These are phyloP conservation scores for Trametes sanguinea DNA, from an alignment of 768 basidiomycete species.

Conservation along the genomic window DNA sequence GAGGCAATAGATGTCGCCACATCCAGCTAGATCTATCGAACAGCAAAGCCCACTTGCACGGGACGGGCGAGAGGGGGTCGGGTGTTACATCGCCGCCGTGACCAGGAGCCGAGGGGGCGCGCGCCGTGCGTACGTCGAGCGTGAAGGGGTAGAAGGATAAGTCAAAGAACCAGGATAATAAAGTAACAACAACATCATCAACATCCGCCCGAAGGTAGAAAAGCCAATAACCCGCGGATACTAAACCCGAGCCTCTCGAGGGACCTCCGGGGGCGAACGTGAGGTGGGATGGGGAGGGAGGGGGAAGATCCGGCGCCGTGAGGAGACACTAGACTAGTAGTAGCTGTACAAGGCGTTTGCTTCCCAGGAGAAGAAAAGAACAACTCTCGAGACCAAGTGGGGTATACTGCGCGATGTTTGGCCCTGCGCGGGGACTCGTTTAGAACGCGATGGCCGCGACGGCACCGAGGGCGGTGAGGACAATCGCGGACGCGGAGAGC, in stretches of 20 bases:
- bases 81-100: constrained; percentile 7
- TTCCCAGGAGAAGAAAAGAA: constrained; percentile 11
- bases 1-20: neutral
- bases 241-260: constrained; percentile 17
- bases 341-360: constrained; percentile 25
- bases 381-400: neutral
- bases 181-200: constrained; percentile 16
- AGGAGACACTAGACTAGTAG: constrained; percentile 19
- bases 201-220: constrained; percentile 16
- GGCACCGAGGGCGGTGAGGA: constrained; percentile 28
- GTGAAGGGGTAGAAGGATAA: neutral
- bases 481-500: constrained; percentile 27
- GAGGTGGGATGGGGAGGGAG: constrained; percentile 3
- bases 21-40: neutral
- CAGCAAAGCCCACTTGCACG: constrained; percentile 21
- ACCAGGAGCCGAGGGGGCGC: constrained; percentile 17
- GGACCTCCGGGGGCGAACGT: constrained; percentile 16
- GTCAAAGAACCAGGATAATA: neutral
- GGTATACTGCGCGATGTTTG: constrained; percentile 17
- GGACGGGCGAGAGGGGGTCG: neutral
- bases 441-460: constrained; percentile 27
- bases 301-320: constrained; percentile 23
- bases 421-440: constrained; percentile 17
- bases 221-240: constrained; percentile 14
- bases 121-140: neutral